Base-by-base conservation (phyloP, 2,329 filamentous ascomycete species). In the Apiospora koreana region DNA sequence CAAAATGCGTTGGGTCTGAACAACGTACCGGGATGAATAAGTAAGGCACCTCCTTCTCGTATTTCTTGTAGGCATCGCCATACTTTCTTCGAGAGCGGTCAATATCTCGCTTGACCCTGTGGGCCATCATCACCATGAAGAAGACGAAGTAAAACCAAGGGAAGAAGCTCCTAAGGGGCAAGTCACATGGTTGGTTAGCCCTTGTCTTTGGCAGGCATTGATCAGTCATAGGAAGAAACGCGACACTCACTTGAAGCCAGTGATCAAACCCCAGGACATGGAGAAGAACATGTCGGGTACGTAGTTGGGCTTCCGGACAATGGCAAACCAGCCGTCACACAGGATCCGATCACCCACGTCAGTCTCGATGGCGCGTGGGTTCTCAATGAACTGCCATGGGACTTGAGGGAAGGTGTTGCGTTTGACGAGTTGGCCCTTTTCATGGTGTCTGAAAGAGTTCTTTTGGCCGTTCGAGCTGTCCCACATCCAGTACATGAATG, bases 391-490 rank as follows among this genome's bases (percentile, higher is more conserved):
- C 80, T 93, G 93, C 92, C 94, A 97, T 5, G 94, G 94, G 21
- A 97, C 87, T 80, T 95, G 93, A 5, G 95, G 94, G 84, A 97
- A 97, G 1, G 94, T 91, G 76, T 91, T 93, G 76, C 94, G 92
- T 79, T 89, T 84, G 68, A 91, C 81, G 68, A 88, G 79, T 64
- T 90, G 90, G 71, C 94, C 94, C 71, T 91, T 89, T 83, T 97
- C 93, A 81, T 90, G 87, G 73, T 92, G 89, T 68, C 94, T 91
- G 88, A 95, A 97, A 73, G 93, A 91, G 84, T 97, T 97, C 88
- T 97, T 97, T 82, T 97, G 94, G 78, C 90, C 94, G 84, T 97
- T 97, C 82, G 90, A 91, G 54, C 94, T 96, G 79, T 97, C 94
- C 94, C 94, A 97, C 69, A 97, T 86, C 89, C 93, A 95, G 85